These are phyloP conservation scores for Xylaria sp. DNA, from an alignment of 2,329 filamentous ascomycete genomes.

Conservation along the genomic window DNA sequence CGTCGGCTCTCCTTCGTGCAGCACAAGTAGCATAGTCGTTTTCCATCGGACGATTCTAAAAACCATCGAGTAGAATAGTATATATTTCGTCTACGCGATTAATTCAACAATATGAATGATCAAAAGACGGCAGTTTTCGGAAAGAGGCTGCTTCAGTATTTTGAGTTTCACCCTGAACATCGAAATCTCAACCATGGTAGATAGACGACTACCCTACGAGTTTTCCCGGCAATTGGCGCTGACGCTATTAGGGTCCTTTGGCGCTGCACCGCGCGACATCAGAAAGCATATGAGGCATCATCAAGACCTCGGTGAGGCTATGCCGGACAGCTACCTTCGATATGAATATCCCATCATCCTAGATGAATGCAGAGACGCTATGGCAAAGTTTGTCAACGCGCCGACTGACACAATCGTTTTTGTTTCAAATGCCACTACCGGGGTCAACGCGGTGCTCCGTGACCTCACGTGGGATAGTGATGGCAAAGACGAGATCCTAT, in stretches of 20 bases:
- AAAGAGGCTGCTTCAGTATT: slow-evolving; percentile 63
- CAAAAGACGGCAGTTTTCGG: slow-evolving; percentile 48
- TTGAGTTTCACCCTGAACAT: slow-evolving; percentile 71
- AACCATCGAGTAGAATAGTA: background rate
- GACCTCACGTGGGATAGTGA: slow-evolving; percentile 71
- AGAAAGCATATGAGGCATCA: slow-evolving; percentile 64
- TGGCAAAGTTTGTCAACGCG: slow-evolving; percentile 70
- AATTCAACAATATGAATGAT: background rate
- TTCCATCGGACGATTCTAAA: too few relatives aligned
- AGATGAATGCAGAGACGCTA: slow-evolving; percentile 65
- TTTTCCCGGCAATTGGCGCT: background rate
- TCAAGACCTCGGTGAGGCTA: slow-evolving; percentile 69
- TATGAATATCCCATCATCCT: slow-evolving; percentile 68
- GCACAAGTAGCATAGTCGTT: too few relatives aligned
- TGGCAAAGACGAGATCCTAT: slow-evolving; percentile 78
- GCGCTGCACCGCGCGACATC: slow-evolving; percentile 71
- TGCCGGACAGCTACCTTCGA: slow-evolving; percentile 78
- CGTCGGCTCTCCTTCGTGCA: too few relatives aligned
- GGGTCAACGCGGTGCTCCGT: slow-evolving; percentile 78
- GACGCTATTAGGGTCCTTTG: slow-evolving; percentile 70
- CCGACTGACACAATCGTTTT: slow-evolving; percentile 73
- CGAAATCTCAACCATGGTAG: slow-evolving; percentile 80
- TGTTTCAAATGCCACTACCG: slow-evolving; percentile 80
- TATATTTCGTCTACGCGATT: background rate
- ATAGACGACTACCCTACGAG: background rate